phyloP scores from a whole-genome alignment of 2,329 filamentous ascomycete genomes.

The Thelonectria rubi region DNA sequence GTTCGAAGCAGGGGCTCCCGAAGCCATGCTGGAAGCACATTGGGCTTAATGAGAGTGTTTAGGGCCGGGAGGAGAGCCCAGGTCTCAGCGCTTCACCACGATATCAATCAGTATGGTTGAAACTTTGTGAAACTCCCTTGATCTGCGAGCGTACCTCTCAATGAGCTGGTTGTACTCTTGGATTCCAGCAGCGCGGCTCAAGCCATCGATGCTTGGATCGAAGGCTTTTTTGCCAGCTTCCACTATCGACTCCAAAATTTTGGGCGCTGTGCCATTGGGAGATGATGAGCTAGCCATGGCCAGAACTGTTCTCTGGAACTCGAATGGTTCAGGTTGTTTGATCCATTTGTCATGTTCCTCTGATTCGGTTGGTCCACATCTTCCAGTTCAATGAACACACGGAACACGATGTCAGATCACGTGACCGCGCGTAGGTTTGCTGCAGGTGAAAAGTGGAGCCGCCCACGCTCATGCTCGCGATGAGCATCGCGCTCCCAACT shows the following conservation, averaged over 20 bases:
- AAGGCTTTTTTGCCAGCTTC: conserved; percentile 59
- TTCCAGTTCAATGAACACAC: conserved; percentile 39
- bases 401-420: conserved; percentile 33
- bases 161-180: conserved; percentile 58
- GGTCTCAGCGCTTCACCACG: conserved; percentile 46
- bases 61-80: conserved; percentile 68
- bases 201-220: conserved; percentile 51
- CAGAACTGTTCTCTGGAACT: conserved; percentile 13
- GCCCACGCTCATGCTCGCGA: conserved; percentile 18
- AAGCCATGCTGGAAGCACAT: conserved; percentile 67
- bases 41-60: conserved; percentile 71
- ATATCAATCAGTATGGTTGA: conserved; percentile 21
- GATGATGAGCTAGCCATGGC: conserved; percentile 43
- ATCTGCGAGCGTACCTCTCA: conserved; percentile 52
- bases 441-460: conserved; percentile 18
- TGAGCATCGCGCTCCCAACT: not conserved
- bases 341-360: no score
- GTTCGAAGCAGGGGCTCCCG: conserved; percentile 63
- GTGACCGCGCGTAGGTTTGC: conserved; percentile 35
- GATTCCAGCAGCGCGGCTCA: conserved; percentile 47
- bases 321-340: not conserved
- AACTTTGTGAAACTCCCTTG: no score
- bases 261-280: conserved; percentile 36
- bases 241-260: conserved; percentile 48
- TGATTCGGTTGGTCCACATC: conserved; percentile 23